phyloP scores from a whole-genome alignment of 2,329 filamentous ascomycete species.

The Ceratocystis papillata region DNA sequence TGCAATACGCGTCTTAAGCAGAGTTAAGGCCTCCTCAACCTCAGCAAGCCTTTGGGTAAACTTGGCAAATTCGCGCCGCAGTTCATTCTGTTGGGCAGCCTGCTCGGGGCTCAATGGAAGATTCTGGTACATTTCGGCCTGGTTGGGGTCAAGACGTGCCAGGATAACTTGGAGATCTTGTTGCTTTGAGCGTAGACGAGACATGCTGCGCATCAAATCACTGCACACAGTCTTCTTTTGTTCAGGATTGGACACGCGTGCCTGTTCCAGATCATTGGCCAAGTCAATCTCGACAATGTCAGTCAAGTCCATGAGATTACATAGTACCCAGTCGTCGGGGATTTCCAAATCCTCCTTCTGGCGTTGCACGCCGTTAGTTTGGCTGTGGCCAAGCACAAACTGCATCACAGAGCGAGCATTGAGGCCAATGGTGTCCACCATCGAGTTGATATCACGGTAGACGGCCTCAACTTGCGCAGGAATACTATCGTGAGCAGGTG shows the following conservation, averaged over 20 bases:
- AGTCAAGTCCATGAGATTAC: constrained; percentile 61
- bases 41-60: constrained; percentile 66
- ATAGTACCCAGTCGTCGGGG: constrained; percentile 59
- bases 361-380: constrained; percentile 41
- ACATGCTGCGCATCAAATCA: constrained; percentile 58
- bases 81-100: constrained; percentile 67
- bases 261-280: constrained; percentile 51
- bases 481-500: constrained; percentile 46
- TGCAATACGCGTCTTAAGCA: constrained; percentile 70
- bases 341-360: constrained; percentile 58
- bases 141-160: constrained; percentile 56
- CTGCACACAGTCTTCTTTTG: constrained; percentile 58
- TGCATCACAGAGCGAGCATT: constrained; percentile 59
- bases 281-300: constrained; percentile 55
- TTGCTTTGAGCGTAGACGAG: constrained; percentile 61
- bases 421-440: constrained; percentile 85
- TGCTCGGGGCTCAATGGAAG: constrained; percentile 78
- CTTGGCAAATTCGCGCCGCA: constrained; percentile 62
- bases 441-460: constrained; percentile 77
- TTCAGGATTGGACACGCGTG: constrained; percentile 56
- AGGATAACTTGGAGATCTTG: constrained; percentile 68
- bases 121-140: constrained; percentile 51
- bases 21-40: constrained; percentile 65
- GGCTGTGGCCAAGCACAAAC: constrained; percentile 57
- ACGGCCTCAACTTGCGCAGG: constrained; percentile 54